These are phyloP conservation scores for Saposhnikovia divaricata DNA, from an alignment of 129 eudicot species.

Conservation along the genomic window DNA sequence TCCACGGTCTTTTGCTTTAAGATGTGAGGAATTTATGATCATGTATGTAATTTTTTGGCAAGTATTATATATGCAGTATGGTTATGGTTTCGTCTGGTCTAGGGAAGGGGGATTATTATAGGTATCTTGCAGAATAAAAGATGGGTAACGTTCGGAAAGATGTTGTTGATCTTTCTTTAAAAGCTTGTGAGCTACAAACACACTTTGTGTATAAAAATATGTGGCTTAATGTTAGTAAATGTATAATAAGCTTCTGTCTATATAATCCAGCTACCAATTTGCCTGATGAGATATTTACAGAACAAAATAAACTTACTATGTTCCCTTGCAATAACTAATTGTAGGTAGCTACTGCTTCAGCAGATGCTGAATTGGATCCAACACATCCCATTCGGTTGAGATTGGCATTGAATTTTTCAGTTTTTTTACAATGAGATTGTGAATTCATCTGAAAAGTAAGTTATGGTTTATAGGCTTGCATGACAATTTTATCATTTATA, in stretches of 20 bases:
- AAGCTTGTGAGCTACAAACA: constrained; percentile 45
- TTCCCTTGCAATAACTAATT: not conserved
- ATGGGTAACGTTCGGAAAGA: constrained; percentile 47
- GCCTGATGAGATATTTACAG: not conserved
- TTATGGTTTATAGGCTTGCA: not conserved
- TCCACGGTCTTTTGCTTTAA: constrained; percentile 51
- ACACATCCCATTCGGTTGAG: constrained; percentile 62
- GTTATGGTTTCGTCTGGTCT: constrained; percentile 9
- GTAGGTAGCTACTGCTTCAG: constrained; percentile 46
- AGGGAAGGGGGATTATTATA: constrained; percentile 63
- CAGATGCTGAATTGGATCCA: constrained; percentile 50
- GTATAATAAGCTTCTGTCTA: no score
- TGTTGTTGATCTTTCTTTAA: constrained; percentile 50
- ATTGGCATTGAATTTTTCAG: constrained; percentile 52
- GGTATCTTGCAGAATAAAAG: constrained; percentile 51
- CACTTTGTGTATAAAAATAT: not conserved
- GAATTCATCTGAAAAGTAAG: constrained; percentile 60
- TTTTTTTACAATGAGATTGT: constrained; percentile 57
- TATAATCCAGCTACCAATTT: not conserved
- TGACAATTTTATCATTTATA: not conserved
- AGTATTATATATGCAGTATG: not conserved
- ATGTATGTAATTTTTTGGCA: no score
- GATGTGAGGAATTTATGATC: constrained; percentile 29
- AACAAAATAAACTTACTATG: not conserved
- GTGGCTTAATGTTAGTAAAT: not conserved